phyloP scores from a whole-genome alignment of 1,284 basidiomycete species.

The Schizophyllum amplum region DNA sequence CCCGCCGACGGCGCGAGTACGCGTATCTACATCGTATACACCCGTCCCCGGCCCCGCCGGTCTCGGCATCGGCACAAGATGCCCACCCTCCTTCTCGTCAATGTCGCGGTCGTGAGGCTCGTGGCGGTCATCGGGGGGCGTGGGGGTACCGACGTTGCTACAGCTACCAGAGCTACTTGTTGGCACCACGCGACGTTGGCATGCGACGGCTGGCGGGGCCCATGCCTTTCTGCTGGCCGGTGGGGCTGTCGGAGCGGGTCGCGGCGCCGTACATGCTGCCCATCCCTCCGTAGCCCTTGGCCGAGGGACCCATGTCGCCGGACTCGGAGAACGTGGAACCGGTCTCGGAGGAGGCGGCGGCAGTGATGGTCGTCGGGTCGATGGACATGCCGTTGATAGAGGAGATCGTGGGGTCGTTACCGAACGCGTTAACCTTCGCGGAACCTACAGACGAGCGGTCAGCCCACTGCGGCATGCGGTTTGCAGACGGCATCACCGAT shows the following conservation, averaged over 20 bases:
- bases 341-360: too few relatives aligned
- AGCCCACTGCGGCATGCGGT: too few relatives aligned
- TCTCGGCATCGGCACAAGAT: background rate
- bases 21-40: background rate
- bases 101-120: background rate
- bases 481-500: too few relatives aligned
- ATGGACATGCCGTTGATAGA: too few relatives aligned
- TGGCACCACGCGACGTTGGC: background rate
- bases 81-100: background rate
- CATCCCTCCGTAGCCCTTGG: too few relatives aligned
- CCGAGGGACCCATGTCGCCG: too few relatives aligned
- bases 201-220: background rate
- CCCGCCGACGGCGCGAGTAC: background rate
- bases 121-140: background rate
- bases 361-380: too few relatives aligned
- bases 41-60: too few relatives aligned
- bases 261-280: background rate
- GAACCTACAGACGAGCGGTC: too few relatives aligned
- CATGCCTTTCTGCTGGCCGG: background rate
- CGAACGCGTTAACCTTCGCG: too few relatives aligned
- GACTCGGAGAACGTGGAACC: too few relatives aligned
- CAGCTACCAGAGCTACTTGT: background rate
- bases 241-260: background rate
- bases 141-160: background rate
- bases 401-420: too few relatives aligned